Conservation (phyloP, 2,329 filamentous ascomycete species). For the Trichoderma atrobrunneum region DNA sequence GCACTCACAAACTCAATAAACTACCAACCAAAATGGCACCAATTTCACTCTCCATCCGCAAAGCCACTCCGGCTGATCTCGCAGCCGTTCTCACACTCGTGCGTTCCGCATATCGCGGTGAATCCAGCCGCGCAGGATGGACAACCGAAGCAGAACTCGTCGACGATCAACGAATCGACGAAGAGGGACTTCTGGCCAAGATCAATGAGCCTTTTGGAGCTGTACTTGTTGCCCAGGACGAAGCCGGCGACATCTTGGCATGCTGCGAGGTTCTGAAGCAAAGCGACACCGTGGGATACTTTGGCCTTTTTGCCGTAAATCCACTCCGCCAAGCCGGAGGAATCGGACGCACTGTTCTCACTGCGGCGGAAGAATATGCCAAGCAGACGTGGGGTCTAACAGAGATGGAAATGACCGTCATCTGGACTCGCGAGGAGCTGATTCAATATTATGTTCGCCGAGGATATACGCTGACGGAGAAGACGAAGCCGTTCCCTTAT, state of each 20-base stretch:
- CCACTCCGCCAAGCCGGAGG: constrained; percentile 43
- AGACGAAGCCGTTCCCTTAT: constrained; percentile 44
- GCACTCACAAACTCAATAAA: neutral
- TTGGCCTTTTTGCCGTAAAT: constrained; percentile 48
- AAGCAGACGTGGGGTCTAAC: constrained; percentile 21
- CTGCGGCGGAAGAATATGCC: constrained; percentile 40
- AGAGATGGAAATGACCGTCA: constrained; percentile 44
- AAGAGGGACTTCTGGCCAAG: constrained; percentile 36
- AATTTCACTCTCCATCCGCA: constrained; percentile 35
- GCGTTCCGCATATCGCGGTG: constrained; percentile 45
- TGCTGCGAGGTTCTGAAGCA: constrained; percentile 44
- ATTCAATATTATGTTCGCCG: constrained; percentile 45
- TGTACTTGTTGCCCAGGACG: constrained; percentile 39
- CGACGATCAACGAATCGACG: constrained; percentile 43
- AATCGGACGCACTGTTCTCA: constrained; percentile 41
- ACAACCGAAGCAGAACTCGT: constrained; percentile 47
- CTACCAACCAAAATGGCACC: neutral
- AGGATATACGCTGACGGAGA: constrained; percentile 41
- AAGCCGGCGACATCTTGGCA: constrained; percentile 31
- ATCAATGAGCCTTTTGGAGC: constrained; percentile 37
- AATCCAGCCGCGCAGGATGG: constrained; percentile 41
- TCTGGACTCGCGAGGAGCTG: constrained; percentile 43
- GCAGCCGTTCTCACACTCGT: constrained; percentile 38
- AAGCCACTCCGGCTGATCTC: constrained; percentile 35
- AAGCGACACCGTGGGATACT: constrained; percentile 20